Percentiles rank a stretch among this genome's conserved stretches.
Conservation (phyloP, 2,329 filamentous ascomycete genomes). For the Aureobasidium sp. region DNA sequence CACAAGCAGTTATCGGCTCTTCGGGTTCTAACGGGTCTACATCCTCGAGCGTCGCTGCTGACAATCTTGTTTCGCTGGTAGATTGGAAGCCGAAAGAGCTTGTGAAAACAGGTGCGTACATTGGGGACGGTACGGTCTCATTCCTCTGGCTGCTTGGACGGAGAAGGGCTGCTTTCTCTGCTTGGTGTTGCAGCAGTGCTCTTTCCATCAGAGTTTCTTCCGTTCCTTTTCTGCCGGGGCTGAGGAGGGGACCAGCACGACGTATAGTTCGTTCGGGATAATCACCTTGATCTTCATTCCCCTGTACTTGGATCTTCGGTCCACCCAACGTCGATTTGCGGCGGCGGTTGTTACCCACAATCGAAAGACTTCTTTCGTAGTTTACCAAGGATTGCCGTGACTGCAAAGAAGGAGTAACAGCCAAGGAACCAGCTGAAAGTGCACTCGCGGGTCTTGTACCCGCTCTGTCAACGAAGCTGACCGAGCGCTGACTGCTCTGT, state of each 20-base stretch:
- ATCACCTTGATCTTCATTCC: slow-evolving; percentile 19
- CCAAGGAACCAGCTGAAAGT: neutral
- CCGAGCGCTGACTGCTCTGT: slow-evolving; percentile 12
- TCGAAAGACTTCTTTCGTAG: slow-evolving; percentile 24
- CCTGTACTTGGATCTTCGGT: slow-evolving; percentile 18
- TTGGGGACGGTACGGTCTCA: neutral
- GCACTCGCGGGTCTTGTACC: neutral
- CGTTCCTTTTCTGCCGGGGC: neutral
- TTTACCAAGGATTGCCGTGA: slow-evolving; percentile 21
- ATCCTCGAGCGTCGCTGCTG: slow-evolving; percentile 9
- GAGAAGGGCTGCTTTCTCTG: slow-evolving; percentile 27
- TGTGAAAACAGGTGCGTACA: slow-evolving; percentile 16
- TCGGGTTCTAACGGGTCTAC: slow-evolving; percentile 18
- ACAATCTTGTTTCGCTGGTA: neutral
- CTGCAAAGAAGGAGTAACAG: neutral
- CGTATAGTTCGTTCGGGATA: slow-evolving; percentile 15
- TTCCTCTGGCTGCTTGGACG: slow-evolving; percentile 24
- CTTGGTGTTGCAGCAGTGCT: slow-evolving; percentile 25
- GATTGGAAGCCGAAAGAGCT: slow-evolving; percentile 15
- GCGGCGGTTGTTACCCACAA: slow-evolving; percentile 23
- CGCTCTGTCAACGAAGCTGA: neutral
- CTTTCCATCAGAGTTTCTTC: slow-evolving; percentile 24
- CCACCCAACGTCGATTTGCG: slow-evolving; percentile 19
- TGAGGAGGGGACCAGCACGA: slow-evolving; percentile 16
- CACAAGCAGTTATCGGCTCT: neutral